Conservation (phyloP, 2,329 filamentous ascomycete species). For the Trichophaea hybrida region DNA sequence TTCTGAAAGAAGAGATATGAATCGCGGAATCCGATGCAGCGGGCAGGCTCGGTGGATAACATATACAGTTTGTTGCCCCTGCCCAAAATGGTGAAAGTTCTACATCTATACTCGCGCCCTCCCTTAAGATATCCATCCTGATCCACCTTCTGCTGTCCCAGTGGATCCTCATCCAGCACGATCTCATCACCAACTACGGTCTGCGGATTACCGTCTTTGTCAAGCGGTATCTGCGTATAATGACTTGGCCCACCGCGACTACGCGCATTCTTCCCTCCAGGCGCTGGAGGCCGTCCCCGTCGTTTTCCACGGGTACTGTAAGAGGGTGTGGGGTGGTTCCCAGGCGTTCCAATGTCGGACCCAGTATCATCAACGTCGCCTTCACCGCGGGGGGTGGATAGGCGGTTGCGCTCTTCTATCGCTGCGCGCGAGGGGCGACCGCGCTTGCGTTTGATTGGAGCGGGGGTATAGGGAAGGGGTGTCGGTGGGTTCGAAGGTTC, state of each 20-base stretch:
- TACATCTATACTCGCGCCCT: conserved; percentile 77
- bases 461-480: conserved; percentile 12
- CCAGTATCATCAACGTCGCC: conserved; percentile 30
- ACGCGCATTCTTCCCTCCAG: conserved; percentile 32
- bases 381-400: conserved; percentile 30
- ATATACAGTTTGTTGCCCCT: conserved; percentile 92
- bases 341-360: conserved; percentile 46
- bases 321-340: neutral
- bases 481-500: conserved; percentile 6
- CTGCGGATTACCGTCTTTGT: conserved; percentile 85
- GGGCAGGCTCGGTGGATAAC: conserved; percentile 92
- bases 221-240: conserved; percentile 68
- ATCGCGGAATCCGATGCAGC: conserved; percentile 84
- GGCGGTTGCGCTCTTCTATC: conserved; percentile 34
- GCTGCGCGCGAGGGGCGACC: conserved; percentile 22
- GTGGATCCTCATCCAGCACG: conserved; percentile 67
- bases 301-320: conserved; percentile 31
- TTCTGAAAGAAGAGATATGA: conserved; percentile 99
- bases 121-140: conserved; percentile 69
- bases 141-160: conserved; percentile 88
- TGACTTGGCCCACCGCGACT: conserved; percentile 58
- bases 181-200: conserved; percentile 89
- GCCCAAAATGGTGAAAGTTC: conserved; percentile 84
- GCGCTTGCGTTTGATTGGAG: conserved; percentile 21
- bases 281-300: conserved; percentile 36